These are phyloP conservation scores for Metarhizium sp. DNA, from an alignment of 2,329 filamentous ascomycete species.

Conservation along the genomic window DNA sequence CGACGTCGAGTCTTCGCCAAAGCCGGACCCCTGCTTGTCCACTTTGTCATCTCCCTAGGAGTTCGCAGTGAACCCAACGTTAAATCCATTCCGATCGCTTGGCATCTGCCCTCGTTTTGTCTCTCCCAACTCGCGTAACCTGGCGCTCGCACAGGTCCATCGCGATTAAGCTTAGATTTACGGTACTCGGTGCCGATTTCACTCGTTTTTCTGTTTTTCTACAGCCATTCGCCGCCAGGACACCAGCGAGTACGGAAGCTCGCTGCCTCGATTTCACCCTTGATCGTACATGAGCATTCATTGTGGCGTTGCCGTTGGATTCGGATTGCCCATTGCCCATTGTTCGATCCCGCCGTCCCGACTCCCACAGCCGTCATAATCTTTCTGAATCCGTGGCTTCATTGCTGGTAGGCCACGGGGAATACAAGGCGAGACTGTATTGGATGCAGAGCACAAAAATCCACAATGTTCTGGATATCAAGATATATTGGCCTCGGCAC, in stretches of 20 bases:
- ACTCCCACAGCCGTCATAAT: background rate
- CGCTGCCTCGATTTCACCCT: no score
- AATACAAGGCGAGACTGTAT: background rate
- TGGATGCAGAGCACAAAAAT: background rate
- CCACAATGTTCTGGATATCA: slow-evolving; percentile 10
- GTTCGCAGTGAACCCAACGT: background rate
- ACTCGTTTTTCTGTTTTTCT: slow-evolving; percentile 30
- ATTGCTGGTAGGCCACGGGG: background rate
- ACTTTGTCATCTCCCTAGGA: background rate
- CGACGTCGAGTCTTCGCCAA: no score
- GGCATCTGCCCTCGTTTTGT: background rate
- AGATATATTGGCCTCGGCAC: slow-evolving; percentile 25
- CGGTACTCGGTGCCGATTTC: slow-evolving; percentile 46
- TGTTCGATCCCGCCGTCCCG: background rate
- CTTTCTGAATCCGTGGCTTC: no score
- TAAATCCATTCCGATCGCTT: background rate
- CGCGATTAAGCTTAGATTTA: background rate
- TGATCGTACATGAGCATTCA: no score
- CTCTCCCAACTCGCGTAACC: background rate
- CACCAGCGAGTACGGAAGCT: no score
- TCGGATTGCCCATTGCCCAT: no score
- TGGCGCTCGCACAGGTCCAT: background rate
- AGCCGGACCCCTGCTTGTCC: background rate
- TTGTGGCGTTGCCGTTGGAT: no score
- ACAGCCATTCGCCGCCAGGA: background rate